phyloP scores from a whole-genome alignment of 352 stramenopile species.

The Pythium guiyangense region DNA sequence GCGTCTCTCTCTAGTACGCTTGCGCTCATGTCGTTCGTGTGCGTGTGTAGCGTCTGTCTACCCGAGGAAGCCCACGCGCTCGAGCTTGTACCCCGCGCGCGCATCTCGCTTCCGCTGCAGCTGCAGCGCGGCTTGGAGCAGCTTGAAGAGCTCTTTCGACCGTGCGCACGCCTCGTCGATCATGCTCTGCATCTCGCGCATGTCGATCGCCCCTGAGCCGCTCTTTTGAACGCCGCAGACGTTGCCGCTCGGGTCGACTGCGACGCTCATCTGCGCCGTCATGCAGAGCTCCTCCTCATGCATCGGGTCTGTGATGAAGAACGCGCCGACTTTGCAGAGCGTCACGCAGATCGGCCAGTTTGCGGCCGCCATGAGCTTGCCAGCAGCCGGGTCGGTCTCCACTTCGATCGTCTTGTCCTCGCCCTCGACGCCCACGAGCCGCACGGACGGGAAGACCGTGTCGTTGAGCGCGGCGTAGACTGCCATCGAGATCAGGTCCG shows the following conservation, averaged over 20 bases:
- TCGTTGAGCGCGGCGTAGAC: conserved; percentile 82
- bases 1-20: background rate
- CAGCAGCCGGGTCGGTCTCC: conserved; percentile 59
- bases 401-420: conserved; percentile 78
- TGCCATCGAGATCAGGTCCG: conserved; percentile 72
- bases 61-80: conserved; percentile 66
- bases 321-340: conserved; percentile 65
- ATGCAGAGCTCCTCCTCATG: conserved; percentile 79
- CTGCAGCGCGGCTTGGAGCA: conserved; percentile 40
- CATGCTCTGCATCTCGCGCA: conserved; percentile 79
- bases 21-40: too few species aligned
- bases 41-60: conserved; percentile 10
- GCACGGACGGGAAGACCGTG: conserved; percentile 70
- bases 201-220: conserved; percentile 55
- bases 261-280: conserved; percentile 67
- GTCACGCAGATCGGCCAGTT: conserved; percentile 74
- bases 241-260: conserved; percentile 47
- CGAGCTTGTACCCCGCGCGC: conserved; percentile 35
- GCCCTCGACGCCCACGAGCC: conserved; percentile 62
- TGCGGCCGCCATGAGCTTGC: conserved; percentile 41
- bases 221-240: conserved; percentile 80
- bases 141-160: conserved; percentile 61
- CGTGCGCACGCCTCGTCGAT: conserved; percentile 63
- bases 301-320: conserved; percentile 62
- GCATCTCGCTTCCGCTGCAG: conserved; percentile 48